Base-by-base conservation (phyloP, 768 basidiomycete species). In the Lactarius evosmus region DNA sequence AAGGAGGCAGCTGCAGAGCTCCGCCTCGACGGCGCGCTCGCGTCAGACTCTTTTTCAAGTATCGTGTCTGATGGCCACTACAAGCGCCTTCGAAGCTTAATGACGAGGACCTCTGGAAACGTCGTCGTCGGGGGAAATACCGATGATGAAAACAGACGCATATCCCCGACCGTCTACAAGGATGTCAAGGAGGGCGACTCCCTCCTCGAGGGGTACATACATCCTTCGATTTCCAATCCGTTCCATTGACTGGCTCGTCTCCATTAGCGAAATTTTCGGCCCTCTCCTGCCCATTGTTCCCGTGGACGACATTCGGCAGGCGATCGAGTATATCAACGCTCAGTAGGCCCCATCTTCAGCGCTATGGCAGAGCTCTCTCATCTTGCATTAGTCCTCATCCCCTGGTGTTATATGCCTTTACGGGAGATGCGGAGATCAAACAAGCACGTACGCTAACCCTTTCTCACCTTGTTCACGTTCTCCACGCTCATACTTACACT, bases 211-310 rank as follows among this genome's bases (percentile, higher is more conserved):
- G 83, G 83, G 84, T 87, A 62, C 52, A 80, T 72, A 2, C 22
- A 36, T 61, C 2, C 25, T 17, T 27, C 33, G 17, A 53, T 53
- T 6, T 38, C 27, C 25, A 27, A 27, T 29, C 4, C 56, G 38
- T 33, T 27, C 52, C 22, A 40, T 46, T 38, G 2, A 22, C 60
- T 58, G 27, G 54, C 32, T 51, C 12, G 22, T 56, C 6, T 12
- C 25, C 56, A 33, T 9, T 66, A 89, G 88, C 65, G 90, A 91
- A 71, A 71, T 90, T 3, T 92, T 92, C 67, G 90, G 88, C 0
- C 89, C 90, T 0, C 72, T 91, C 27, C 69, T 91, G 7, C 84
- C 89, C 0, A 77, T 92, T 51, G 68, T 90, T 14, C 75, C 83
- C 0, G 80, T 91, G 0, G 81, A 85, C 34, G 75, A 72, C 58